A percentile compares a stretch with the other conserved stretches of the same genome.
Evolutionary conservation across 192 early-diverging fungal species (phyloP).

Genomic region (Funneliformis geosporum): DNA sequence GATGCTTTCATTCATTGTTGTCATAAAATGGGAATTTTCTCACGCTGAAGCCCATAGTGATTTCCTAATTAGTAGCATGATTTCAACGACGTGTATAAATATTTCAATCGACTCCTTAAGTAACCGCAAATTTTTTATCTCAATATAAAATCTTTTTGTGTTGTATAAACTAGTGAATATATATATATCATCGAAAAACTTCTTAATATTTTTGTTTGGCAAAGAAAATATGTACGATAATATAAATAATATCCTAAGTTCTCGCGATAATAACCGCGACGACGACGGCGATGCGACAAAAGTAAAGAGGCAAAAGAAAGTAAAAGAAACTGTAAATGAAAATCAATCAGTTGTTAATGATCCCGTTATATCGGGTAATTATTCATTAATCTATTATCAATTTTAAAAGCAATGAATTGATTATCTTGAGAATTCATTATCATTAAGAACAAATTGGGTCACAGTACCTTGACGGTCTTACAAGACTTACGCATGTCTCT

Average conservation of each 20-base stretch:
- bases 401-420: not conserved
- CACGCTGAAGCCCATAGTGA: too few relatives aligned
- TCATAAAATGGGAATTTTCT: too few relatives aligned
- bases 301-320: not conserved
- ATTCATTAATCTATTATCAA: not conserved
- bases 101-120: too few relatives aligned
- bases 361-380: not conserved
- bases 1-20: too few relatives aligned
- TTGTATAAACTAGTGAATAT: too few relatives aligned
- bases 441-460: not conserved
- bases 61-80: too few relatives aligned
- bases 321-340: not conserved
- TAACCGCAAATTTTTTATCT: too few relatives aligned
- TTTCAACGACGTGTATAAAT: too few relatives aligned
- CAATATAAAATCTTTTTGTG: too few relatives aligned
- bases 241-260: not conserved
- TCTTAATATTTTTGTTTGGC: too few relatives aligned
- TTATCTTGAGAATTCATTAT: not conserved
- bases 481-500: not conserved
- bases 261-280: not conserved
- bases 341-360: not conserved
- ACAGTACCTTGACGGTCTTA: constrained; percentile 1
- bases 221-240: not conserved
- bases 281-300: not conserved
- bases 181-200: too few relatives aligned